A percentile compares a stretch with the other conserved stretches of the same genome.
These are phyloP conservation scores for Musa troglodytarum DNA, from an alignment of 176 grass and related monocot species.

Conservation along the genomic window DNA sequence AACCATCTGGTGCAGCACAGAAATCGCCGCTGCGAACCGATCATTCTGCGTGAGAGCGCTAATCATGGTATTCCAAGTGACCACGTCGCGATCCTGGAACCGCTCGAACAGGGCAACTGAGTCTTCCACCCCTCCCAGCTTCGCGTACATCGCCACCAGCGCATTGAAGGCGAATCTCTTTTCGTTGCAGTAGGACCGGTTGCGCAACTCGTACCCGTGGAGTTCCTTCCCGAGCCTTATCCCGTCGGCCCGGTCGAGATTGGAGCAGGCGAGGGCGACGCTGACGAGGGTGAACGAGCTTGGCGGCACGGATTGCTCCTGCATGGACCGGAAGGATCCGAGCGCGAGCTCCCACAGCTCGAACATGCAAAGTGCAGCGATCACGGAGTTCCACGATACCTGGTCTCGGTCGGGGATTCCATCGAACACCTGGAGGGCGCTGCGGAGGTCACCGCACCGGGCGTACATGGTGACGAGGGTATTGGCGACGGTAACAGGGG, in stretches of 20 bases:
- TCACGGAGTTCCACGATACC: constrained; percentile 65
- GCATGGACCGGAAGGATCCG: constrained; percentile 42
- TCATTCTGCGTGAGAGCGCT: constrained; percentile 57
- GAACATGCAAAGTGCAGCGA: constrained; percentile 61
- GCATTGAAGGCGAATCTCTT: constrained; percentile 66
- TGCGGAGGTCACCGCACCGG: constrained; percentile 36
- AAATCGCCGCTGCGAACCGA: constrained; percentile 35
- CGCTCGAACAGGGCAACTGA: constrained; percentile 42
- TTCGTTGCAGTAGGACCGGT: constrained; percentile 23
- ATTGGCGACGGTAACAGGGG: constrained; percentile 37
- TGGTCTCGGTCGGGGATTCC: constrained; percentile 35
- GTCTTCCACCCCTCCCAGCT: constrained; percentile 53
- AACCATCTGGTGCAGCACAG: constrained; percentile 50
- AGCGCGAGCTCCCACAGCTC: constrained; percentile 39
- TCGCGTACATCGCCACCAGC: constrained; percentile 81
- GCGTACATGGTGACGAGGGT: constrained; percentile 61
- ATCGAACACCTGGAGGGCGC: constrained; percentile 49
- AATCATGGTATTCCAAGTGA: constrained; percentile 91
- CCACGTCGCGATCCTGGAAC: constrained; percentile 20
- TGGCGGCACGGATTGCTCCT: constrained; percentile 27
- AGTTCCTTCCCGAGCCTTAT: constrained; percentile 48
- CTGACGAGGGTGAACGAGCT: constrained; percentile 85
- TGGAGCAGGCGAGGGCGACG: constrained; percentile 63
- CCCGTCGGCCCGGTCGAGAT: constrained; percentile 22
- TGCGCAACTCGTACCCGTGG: constrained; percentile 60